These are phyloP conservation scores for Odontarrhena argentea DNA, from an alignment of 345 rosid genomes.

Conservation along the genomic window DNA sequence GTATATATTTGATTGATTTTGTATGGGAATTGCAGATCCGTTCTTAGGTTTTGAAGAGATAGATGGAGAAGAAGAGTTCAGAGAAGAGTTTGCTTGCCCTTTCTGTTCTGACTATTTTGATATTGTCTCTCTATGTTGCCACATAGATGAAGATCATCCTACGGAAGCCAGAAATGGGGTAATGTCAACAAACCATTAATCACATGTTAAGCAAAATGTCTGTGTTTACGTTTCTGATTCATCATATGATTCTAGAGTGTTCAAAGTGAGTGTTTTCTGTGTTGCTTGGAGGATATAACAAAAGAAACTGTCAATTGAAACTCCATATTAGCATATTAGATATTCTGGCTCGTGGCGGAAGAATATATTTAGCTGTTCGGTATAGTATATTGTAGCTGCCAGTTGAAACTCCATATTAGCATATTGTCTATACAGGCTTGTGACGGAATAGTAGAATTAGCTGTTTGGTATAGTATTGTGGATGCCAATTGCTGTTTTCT, in stretches of 20 bases:
- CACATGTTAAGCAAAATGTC: not conserved
- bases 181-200: constrained; percentile 9
- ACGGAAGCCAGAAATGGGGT: constrained; percentile 91
- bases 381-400: not conserved
- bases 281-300: not conserved
- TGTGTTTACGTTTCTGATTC: not conserved
- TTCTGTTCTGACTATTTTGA: constrained; percentile 89
- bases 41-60: constrained; percentile 83
- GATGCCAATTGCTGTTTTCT: too few relatives aligned
- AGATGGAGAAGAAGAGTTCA: constrained; percentile 84
- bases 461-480: too few relatives aligned
- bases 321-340: not conserved
- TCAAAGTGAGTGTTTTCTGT: constrained; percentile 13
- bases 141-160: constrained; percentile 90
- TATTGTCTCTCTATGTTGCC: constrained; percentile 87
- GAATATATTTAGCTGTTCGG: not conserved
- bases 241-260: not conserved
- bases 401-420: too few relatives aligned
- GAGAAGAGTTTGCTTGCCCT: constrained; percentile 96
- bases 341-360: not conserved
- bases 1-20: constrained; percentile 3
- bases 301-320: not conserved
- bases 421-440: too few relatives aligned
- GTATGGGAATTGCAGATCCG: constrained; percentile 59
- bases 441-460: too few relatives aligned